Evolutionary conservation across 192 early-diverging fungal species (phyloP).

Genomic region (Entomortierella chlamydospora): DNA sequence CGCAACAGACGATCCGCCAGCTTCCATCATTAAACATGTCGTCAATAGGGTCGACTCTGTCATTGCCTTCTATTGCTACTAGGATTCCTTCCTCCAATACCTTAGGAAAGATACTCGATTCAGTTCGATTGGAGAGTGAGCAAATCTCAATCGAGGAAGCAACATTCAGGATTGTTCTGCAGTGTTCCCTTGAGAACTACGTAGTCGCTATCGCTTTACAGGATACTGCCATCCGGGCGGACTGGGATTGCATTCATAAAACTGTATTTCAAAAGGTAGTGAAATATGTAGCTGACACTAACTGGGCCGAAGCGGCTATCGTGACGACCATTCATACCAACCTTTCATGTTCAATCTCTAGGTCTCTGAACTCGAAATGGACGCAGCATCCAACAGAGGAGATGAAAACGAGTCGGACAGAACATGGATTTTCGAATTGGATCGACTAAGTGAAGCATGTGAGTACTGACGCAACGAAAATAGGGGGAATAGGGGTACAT

Average conservation of each 20-base stretch:
- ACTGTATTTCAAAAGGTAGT: slow-evolving; percentile 50
- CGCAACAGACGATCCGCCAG: slow-evolving; percentile 23
- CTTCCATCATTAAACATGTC: slow-evolving; percentile 39
- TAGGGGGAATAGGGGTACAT: not conserved
- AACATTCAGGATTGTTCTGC: slow-evolving; percentile 34
- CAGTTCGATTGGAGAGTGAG: slow-evolving; percentile 16
- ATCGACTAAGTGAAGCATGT: slow-evolving; percentile 53
- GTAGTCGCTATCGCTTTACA: slow-evolving; percentile 38
- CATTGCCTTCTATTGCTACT: slow-evolving; percentile 12
- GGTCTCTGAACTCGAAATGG: slow-evolving; percentile 41
- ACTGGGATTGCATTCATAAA: slow-evolving; percentile 53
- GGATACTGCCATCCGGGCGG: slow-evolving; percentile 31
- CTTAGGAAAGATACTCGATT: slow-evolving; percentile 29
- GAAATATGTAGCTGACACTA: not conserved
- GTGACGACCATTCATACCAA: not conserved
- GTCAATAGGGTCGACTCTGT: slow-evolving; percentile 17
- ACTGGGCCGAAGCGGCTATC: not conserved
- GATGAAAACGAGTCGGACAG: slow-evolving; percentile 41
- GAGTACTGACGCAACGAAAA: not conserved
- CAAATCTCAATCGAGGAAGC: slow-evolving; percentile 40
- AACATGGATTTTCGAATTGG: slow-evolving; percentile 39
- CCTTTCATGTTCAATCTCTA: not conserved
- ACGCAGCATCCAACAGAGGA: slow-evolving; percentile 5
- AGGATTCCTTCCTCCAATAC: slow-evolving; percentile 16
- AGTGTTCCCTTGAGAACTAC: slow-evolving; percentile 40